These are phyloP conservation scores for Dillenia turbinata DNA, from an alignment of 164 flowering plant species.

Conservation along the genomic window DNA sequence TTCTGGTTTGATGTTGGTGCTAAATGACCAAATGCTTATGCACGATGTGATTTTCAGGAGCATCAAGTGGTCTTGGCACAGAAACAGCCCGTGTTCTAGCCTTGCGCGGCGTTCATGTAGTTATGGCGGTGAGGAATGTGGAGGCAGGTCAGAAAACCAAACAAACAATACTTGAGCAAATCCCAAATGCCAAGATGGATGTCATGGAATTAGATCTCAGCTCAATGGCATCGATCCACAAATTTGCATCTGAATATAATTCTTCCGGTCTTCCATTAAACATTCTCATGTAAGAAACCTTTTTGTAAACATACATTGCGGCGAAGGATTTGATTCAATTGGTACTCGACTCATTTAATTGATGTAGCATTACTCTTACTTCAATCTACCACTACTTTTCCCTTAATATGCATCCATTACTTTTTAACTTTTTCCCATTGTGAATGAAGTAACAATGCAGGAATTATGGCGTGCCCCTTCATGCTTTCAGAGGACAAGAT, in stretches of 20 bases:
- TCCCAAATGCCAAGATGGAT: constrained; percentile 37
- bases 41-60: constrained; percentile 23
- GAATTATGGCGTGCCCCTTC: constrained; percentile 57
- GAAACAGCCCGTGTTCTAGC: constrained; percentile 53
- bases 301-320: neutral
- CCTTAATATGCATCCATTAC: neutral
- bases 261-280: constrained; percentile 38
- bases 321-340: no score
- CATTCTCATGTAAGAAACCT: constrained; percentile 36
- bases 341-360: no score
- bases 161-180: constrained; percentile 31
- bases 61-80: constrained; percentile 47
- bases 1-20: no score
- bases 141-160: constrained; percentile 29
- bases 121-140: constrained; percentile 42
- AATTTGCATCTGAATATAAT: constrained; percentile 40
- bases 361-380: no score
- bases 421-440: no score
- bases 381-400: no score
- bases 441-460: constrained; percentile 66
- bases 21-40: no score
- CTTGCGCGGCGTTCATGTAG: constrained; percentile 44
- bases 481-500: constrained; percentile 58
- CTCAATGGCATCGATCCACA: constrained; percentile 40
- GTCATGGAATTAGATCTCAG: constrained; percentile 46